Evolutionary conservation across 202 grass and related monocot genomes (phyloP).

Genomic region (Musa balbisiana): DNA sequence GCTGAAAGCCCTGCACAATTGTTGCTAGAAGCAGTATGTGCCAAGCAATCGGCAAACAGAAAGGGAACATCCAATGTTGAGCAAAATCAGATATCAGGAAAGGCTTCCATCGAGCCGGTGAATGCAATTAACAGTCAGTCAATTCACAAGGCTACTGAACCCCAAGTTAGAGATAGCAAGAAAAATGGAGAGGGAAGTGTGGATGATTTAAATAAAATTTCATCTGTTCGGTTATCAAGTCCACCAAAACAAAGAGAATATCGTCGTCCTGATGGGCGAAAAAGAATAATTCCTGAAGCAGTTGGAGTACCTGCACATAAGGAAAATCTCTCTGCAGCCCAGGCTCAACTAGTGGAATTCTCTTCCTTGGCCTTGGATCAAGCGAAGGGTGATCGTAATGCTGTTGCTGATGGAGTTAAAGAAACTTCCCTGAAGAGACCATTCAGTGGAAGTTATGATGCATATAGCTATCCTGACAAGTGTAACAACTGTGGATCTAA

Average conservation of each 20-base stretch:
- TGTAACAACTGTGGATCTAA: conserved; percentile 49
- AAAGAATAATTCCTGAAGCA: conserved; percentile 98
- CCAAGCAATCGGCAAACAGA: conserved; percentile 53
- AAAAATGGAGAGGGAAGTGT: conserved; percentile 32
- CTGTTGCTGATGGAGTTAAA: conserved; percentile 34
- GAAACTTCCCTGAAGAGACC: conserved; percentile 32
- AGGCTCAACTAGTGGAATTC: conserved; percentile 52
- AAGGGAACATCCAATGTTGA: conserved; percentile 39
- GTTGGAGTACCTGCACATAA: conserved; percentile 71
- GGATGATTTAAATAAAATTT: conserved; percentile 43
- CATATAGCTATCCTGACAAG: conserved; percentile 28
- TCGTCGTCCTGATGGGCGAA: conserved; percentile 81
- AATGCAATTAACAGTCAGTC: conserved; percentile 35
- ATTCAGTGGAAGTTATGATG: conserved; percentile 18
- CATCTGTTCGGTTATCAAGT: conserved; percentile 48
- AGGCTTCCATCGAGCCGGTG: conserved; percentile 41
- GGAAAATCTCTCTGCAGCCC: conserved; percentile 49
- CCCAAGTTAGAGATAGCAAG: conserved; percentile 43
- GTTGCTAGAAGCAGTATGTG: conserved; percentile 69
- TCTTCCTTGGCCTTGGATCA: conserved; percentile 43
- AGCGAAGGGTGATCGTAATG: conserved; percentile 28
- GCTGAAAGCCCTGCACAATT: conserved; percentile 81
- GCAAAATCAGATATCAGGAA: conserved; percentile 44
- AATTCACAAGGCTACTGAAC: conserved; percentile 57
- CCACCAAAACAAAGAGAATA: conserved; percentile 97